These are phyloP conservation scores for Barbatosphaeria neglecta DNA, from an alignment of 495 filamentous ascomycete genomes.

Conservation along the genomic window DNA sequence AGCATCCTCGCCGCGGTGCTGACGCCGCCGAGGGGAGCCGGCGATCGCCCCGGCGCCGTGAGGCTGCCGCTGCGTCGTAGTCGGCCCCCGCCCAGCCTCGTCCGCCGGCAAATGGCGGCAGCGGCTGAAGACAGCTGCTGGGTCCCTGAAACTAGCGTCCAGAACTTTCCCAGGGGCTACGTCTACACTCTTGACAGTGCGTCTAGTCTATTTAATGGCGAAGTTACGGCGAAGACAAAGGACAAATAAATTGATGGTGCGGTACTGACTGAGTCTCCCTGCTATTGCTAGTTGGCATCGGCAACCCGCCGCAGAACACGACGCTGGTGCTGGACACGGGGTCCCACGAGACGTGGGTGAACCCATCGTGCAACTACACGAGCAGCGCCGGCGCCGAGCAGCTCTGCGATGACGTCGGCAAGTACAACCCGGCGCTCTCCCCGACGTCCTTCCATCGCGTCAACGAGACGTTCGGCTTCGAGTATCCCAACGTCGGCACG, in stretches of 20 bases:
- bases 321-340: conserved; percentile 56
- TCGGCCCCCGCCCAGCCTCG: background rate
- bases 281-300: conserved; percentile 48
- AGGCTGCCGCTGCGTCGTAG: background rate
- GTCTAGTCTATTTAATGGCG: background rate
- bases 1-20: background rate
- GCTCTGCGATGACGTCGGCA: conserved; percentile 6
- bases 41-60: background rate
- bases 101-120: too few relatives aligned
- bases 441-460: conserved; percentile 48
- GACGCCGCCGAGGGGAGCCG: background rate
- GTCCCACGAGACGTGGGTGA: conserved; percentile 73
- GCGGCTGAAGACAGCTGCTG: too few relatives aligned
- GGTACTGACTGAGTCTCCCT: background rate
- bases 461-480: conserved; percentile 46
- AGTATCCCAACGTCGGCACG: conserved; percentile 8
- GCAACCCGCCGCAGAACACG: conserved; percentile 49
- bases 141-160: background rate
- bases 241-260: background rate
- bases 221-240: background rate
- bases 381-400: conserved; percentile 1
- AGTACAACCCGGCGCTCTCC: conserved; percentile 17
- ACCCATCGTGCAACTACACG: conserved; percentile 19
- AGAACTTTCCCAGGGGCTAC: background rate
- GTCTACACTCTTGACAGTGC: background rate